A percentile compares a stretch with the other conserved stretches of the same genome.
phyloP scores from a whole-genome alignment of 129 eudicot species.

The Arctium minus region DNA sequence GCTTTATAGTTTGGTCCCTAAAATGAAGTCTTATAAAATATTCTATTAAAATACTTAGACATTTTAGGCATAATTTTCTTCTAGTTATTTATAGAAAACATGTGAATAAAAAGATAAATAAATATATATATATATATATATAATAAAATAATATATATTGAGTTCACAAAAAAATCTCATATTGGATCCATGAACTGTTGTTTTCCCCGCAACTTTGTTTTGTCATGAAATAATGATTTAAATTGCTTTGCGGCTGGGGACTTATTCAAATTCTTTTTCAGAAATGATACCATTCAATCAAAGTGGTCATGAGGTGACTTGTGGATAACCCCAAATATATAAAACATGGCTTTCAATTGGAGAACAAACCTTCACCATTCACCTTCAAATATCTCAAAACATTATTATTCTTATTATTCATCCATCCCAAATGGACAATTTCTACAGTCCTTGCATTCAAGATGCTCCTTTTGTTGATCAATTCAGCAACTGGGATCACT shows the following conservation, averaged over 20 bases:
- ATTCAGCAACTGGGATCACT: not conserved
- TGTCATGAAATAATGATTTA: slow-evolving; percentile 26
- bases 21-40: too few species aligned
- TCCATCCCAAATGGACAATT: slow-evolving; percentile 37
- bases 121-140: too few species aligned
- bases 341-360: slow-evolving; percentile 38
- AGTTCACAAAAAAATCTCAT: not conserved
- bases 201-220: slow-evolving; percentile 11
- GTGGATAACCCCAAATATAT: slow-evolving; percentile 33
- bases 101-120: not conserved
- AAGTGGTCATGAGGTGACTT: slow-evolving; percentile 44
- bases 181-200: slow-evolving; percentile 24
- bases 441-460: slow-evolving; percentile 21
- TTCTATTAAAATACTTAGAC: too few species aligned
- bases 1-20: too few species aligned
- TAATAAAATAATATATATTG: not conserved
- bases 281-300: slow-evolving; percentile 28
- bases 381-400: slow-evolving; percentile 20
- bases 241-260: slow-evolving; percentile 40
- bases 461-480: slow-evolving; percentile 12
- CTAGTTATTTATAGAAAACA: not conserved
- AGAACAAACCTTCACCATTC: slow-evolving; percentile 32
- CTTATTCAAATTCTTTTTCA: not conserved
- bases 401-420: not conserved
- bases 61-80: too few species aligned